Evolutionary conservation across 805 yeast species (phyloP), one percentile per base, ranked within the genome.

Genomic region (Pichia eremophila): DNA sequence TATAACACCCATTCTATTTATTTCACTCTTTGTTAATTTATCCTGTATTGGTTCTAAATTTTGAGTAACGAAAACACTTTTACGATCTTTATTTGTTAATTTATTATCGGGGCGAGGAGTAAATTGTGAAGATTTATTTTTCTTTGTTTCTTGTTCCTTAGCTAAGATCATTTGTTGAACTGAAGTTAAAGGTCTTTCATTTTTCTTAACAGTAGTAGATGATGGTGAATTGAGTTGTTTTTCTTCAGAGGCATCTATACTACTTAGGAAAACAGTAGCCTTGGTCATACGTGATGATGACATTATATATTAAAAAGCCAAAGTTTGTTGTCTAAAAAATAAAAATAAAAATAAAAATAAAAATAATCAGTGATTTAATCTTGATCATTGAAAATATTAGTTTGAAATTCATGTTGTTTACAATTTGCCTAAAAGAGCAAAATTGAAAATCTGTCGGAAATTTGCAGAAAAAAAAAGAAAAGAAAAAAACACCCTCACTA

Each of bases 161-260:
- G 59, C 64, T 41, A 57, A 51, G 40, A 67, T 64, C 48, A 66
- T 47, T 37, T 61, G 56, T 40, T 62, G 62, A 4, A 67, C 68
- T 2, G 70, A 65, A 0, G 66, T 61, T 2, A 49, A 53, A 14
- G 51, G 48, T n/a, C 43, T 31, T 19, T 46, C 50, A 15, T 44
- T 35, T 7, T 32, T 22, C 14, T 38, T 47, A 1, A 46, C 36
- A 22, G 4, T 22, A 22, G 25, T 4, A 22, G 25, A 4, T 5
- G 25, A 22, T 17, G 51, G 51, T 12, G 51, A 43, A 7, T 45
- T 43, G 14, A 36, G 22, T 10, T 19, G 19, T 17, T 8, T 36
- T n/a, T 46, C 44, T 14, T 46, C 48, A 35, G 17, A 18, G 2
- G 48, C 42, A 15, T 34, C 36, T 9, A 45, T 45, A n/a, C 47